Base-by-base conservation (phyloP, 2,329 filamentous ascomycete genomes). In the Fusarium pseudograminearum region DNA sequence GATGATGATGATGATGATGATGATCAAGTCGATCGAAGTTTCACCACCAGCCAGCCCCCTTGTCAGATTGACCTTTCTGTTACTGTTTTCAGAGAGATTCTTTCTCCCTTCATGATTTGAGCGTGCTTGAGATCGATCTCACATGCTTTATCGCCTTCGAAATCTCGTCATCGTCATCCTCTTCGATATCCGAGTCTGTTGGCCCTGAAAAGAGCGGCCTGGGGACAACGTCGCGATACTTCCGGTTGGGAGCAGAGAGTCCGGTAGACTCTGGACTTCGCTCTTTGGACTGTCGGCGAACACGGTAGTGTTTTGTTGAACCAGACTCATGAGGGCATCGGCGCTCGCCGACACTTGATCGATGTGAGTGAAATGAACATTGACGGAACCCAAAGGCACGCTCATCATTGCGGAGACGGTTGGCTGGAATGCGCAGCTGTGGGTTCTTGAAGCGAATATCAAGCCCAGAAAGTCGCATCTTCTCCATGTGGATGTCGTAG, bases 311-410 rank as follows among this genome's bases (percentile, higher is more conserved):
- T 60, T 60, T 73, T 41, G 61, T 56, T 33, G 64, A 62, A 28
- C 61, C 40, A 33, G 60, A 66, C 14, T 73, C 74, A 69, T 87
- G 83, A 16, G 86, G 86, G 63, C 87, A 89, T n/a, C 77, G 78
- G 7, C 81, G 81, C 76, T 89, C 83, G 22, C 86, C 86, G 34
- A 87, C 85, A 10, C 80, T 77, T 7, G 84, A 82, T 22, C 87
- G 81, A 72, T 89, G 87, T 38, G 84, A 87, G 75, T 89, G 87
- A 71, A 89, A 89, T 15, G 86, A 87, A 75, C 87, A 89, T 76
- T 87, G 85, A 26, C 87, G 81, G 75, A 88, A 89, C n/a, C 86
- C 87, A 72, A 88, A 88, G 53, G 84, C 80, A 36, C 86, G 84
- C 78, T 88, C 84, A 46, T 87, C 86, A 76, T 83, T 87, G 65